Conservation (phyloP, 83 land plant genomes). For the Thuja plicata region DNA sequence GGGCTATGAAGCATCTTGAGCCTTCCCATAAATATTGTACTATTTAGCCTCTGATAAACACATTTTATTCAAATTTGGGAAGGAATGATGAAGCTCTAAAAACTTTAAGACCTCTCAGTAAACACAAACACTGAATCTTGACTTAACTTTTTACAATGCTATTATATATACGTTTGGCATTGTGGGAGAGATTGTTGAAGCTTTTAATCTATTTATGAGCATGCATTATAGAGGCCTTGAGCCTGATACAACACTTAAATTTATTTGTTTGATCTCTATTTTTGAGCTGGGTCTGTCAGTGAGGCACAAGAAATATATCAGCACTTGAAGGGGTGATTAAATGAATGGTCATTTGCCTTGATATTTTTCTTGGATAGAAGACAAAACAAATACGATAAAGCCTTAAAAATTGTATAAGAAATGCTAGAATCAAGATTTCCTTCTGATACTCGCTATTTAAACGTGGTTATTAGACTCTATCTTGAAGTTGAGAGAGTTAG, state of each 20-base stretch:
- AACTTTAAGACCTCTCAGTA: slow-evolving; percentile 16
- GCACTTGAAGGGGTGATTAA: slow-evolving; percentile 34
- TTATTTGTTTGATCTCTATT: slow-evolving; percentile 70
- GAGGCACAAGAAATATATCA: slow-evolving; percentile 64
- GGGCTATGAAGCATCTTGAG: slow-evolving; percentile 48
- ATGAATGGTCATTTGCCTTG: slow-evolving; percentile 66
- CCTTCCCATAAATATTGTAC: slow-evolving; percentile 25
- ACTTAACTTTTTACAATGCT: slow-evolving; percentile 21
- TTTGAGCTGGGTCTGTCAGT: slow-evolving; percentile 41
- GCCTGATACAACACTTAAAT: slow-evolving; percentile 16
- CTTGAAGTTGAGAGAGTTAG: slow-evolving; percentile 39
- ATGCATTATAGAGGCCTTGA: slow-evolving; percentile 16
- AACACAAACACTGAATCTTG: slow-evolving; percentile 11
- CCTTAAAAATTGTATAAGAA: slow-evolving; percentile 38
- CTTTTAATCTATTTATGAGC: slow-evolving; percentile 15
- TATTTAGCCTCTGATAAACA: slow-evolving; percentile 37
- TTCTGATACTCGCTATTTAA: slow-evolving; percentile 48
- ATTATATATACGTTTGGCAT: slow-evolving; percentile 20
- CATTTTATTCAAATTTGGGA: slow-evolving; percentile 38
- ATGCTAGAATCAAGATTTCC: slow-evolving; percentile 62
- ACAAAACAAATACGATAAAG: slow-evolving; percentile 50
- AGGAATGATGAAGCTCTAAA: slow-evolving; percentile 35
- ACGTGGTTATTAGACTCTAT: slow-evolving; percentile 62
- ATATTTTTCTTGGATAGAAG: slow-evolving; percentile 75
- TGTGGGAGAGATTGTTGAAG: slow-evolving; percentile 21